Percentiles rank a stretch among this genome's conserved stretches.
phyloP scores from a whole-genome alignment of 2,329 filamentous ascomycete genomes.

The Aotearoamyces nothofagi region DNA sequence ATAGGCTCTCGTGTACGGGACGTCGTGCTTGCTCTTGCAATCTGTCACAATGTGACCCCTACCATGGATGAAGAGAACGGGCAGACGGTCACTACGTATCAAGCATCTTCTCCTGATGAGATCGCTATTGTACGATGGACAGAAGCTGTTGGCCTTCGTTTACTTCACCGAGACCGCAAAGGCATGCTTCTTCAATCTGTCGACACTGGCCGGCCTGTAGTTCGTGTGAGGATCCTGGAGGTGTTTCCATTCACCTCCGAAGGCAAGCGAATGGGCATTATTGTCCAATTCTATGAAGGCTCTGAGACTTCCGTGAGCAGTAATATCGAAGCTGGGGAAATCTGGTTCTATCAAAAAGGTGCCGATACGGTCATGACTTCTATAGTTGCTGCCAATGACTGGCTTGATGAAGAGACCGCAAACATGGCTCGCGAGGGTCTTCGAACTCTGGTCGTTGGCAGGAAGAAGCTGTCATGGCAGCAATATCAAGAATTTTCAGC shows the following conservation, averaged over 20 bases:
- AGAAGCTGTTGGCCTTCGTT: conserved; percentile 74
- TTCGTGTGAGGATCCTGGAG: conserved; percentile 78
- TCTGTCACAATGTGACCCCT: conserved; percentile 96
- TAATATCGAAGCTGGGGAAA: conserved; percentile 50
- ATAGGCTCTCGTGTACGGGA: conserved; percentile 89
- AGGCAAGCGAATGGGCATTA: conserved; percentile 94
- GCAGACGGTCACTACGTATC: conserved; percentile 66
- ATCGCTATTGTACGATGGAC: conserved; percentile 97
- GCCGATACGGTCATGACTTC: conserved; percentile 97
- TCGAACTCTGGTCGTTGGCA: conserved; percentile 86
- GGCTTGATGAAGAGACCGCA: conserved; percentile 97
- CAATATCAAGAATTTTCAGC: conserved; percentile 71
- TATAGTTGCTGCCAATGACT: conserved; percentile 92
- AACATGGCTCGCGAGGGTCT: conserved; percentile 98
- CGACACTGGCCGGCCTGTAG: conserved; percentile 56
- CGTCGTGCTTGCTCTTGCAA: conserved; percentile 76
- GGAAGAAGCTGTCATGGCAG: conserved; percentile 64
- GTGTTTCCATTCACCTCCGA: conserved; percentile 97
- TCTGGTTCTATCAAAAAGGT: conserved; percentile 98
- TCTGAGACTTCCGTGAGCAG: conserved; percentile 29
- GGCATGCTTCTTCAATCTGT: conserved; percentile 70
- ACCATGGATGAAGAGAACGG: conserved; percentile 75
- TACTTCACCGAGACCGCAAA: conserved; percentile 75
- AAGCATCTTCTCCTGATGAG: conserved; percentile 94
- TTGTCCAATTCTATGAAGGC: conserved; percentile 67